Conservation (phyloP, 2,329 filamentous ascomycete genomes). For the Microdochium paspali region DNA sequence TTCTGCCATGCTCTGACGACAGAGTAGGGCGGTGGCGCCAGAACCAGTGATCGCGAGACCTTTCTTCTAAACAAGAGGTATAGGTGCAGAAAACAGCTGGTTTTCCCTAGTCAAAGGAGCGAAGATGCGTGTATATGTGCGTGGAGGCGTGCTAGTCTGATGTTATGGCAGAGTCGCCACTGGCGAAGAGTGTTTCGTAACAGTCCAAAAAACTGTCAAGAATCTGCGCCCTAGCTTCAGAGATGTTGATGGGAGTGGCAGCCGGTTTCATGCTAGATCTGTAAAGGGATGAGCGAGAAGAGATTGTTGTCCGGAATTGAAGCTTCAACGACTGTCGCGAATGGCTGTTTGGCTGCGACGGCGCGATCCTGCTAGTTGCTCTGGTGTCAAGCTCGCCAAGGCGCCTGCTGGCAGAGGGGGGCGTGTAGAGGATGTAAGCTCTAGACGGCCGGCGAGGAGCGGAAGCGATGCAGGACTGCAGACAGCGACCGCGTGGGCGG, state of each 20-base stretch:
- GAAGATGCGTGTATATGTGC: neutral
- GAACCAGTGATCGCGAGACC: neutral
- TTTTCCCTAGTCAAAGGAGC: neutral
- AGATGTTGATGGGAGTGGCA: neutral
- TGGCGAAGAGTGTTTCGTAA: neutral
- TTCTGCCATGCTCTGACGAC: neutral
- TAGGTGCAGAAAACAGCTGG: neutral
- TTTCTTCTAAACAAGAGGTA: neutral
- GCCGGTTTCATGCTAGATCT: neutral
- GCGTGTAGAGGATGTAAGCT: too few species aligned
- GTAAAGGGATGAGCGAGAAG: neutral
- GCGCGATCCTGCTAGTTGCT: neutral
- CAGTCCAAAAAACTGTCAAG: neutral
- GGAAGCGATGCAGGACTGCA: neutral
- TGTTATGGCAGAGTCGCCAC: too few species aligned
- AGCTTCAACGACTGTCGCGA: neutral
- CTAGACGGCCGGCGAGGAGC: too few species aligned
- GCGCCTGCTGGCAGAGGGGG: neutral
- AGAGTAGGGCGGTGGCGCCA: neutral
- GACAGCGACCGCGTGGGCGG: neutral
- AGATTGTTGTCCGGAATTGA: neutral
- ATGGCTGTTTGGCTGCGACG: neutral
- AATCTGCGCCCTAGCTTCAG: neutral
- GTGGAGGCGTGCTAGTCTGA: neutral
- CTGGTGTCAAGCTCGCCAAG: neutral